Evolutionary conservation across 108 stramenopile genomes (phyloP), one percentile per base, ranked within the genome.

Genomic region (Cylindrotheca closterium): DNA sequence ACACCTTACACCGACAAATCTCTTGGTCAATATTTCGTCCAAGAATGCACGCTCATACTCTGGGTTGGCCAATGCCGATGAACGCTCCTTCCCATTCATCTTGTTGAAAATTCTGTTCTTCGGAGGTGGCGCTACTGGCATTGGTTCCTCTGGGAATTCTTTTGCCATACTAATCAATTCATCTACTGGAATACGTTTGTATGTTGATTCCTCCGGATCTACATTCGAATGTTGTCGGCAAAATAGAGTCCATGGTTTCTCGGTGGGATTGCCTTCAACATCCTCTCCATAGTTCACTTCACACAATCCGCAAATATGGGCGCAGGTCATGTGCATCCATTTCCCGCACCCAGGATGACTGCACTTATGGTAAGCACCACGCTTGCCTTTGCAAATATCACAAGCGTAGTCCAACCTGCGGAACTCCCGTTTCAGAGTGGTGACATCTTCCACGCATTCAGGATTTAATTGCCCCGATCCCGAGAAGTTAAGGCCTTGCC

Each of bases 281-380:
- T 88, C 74, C 59, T 95, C 93, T 18, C 93, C 93, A 65, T 95
- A 88, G 26, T 89, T 73, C 8, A 95, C 90, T 26, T 84, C 73
- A 61, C 93, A 92, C 2, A 74, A 69, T 12, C 90, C 90, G 51
- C 71, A 60, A n/a, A 78, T 80, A 64, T 85, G 60, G 15, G 90
- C 93, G 66, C 93, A 95, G 4, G 86, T 88, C 2, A 92, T 71
- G 63, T 95, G 93, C 34, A 89, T 64, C 73, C 70, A 83, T n/a
- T 69, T 81, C 7, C 78, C 68, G 56, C 93, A 95, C 5, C 74
- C 83, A 27, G 71, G 71, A 27, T 63, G 59, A 37, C 84, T 72
- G 53, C 93, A 95, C 51, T 77, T 60, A 31, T 79, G 75, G 54
- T 84, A 78, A 42, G 83, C 83, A 22, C 93, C 93, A 22, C 88